A percentile compares a stretch with the other conserved stretches of the same genome.
Evolutionary conservation across 805 yeast genomes (phyloP).

Genomic region (Saturnispora galanensis): DNA sequence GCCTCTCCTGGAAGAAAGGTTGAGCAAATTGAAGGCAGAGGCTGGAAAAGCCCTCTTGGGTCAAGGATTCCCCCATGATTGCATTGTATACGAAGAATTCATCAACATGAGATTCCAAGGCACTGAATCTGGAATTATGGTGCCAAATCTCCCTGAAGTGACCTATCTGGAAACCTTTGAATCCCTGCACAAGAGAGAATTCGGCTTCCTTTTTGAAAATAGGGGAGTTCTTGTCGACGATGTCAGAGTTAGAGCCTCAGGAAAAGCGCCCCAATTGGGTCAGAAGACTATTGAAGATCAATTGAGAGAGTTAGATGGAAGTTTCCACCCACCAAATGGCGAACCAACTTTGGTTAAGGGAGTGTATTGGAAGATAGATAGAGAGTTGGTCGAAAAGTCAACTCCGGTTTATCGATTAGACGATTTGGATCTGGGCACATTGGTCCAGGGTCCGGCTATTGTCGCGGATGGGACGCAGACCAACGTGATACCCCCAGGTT

Average conservation of each 20-base stretch:
- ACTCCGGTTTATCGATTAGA: conserved; percentile 50
- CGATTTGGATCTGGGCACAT: conserved; percentile 43
- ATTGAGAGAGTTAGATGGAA: conserved; percentile 27
- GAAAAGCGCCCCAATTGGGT: conserved; percentile 38
- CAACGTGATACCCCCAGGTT: conserved; percentile 55
- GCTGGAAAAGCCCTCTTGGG: conserved; percentile 32
- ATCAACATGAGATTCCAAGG: conserved; percentile 78
- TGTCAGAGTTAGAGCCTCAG: conserved; percentile 64
- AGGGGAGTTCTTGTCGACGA: conserved; percentile 56
- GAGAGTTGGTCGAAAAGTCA: conserved; percentile 25
- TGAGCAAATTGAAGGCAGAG: conserved; percentile 33
- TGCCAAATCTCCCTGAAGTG: conserved; percentile 24
- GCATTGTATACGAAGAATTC: conserved; percentile 49
- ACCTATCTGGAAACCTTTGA: conserved; percentile 39
- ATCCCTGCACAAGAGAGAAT: conserved; percentile 54
- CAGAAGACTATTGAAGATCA: conserved; percentile 43
- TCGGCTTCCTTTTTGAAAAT: conserved; percentile 55
- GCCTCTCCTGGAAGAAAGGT: conserved; percentile 32
- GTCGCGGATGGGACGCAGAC: conserved; percentile 78
- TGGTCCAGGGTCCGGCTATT: conserved; percentile 61
- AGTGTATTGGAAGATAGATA: conserved; percentile 50
- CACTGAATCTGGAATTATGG: conserved; percentile 81
- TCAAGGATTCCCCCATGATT: conserved; percentile 45
- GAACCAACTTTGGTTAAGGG: conserved; percentile 30
- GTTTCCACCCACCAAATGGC: conserved; percentile 17